Percentiles rank a stretch among this genome's conserved stretches.
Conservation (phyloP, 2,329 filamentous ascomycete species). For the Epichloe aotearoae region DNA sequence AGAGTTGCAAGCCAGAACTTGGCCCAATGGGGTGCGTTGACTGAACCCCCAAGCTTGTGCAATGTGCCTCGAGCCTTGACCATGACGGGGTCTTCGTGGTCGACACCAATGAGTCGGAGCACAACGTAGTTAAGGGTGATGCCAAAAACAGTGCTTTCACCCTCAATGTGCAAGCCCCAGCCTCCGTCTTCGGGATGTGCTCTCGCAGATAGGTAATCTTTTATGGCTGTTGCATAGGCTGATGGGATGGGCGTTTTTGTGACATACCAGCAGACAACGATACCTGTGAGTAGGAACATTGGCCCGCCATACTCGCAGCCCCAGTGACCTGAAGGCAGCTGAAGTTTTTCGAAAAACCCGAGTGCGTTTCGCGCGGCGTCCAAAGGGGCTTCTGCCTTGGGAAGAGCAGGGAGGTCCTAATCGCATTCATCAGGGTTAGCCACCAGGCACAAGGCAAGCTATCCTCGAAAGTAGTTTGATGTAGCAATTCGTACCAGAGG, state of each 20-base stretch:
- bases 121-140: slow-evolving; percentile 78
- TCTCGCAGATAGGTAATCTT: slow-evolving; percentile 78
- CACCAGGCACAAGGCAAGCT: neutral
- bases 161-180: slow-evolving; percentile 94
- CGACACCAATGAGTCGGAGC: slow-evolving; percentile 69
- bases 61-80: slow-evolving; percentile 70
- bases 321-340: slow-evolving; percentile 85
- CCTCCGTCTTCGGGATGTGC: slow-evolving; percentile 83
- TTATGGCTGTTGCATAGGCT: slow-evolving; percentile 74
- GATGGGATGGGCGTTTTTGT: slow-evolving; percentile 78
- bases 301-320: slow-evolving; percentile 95
- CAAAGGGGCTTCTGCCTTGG: slow-evolving; percentile 58
- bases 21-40: slow-evolving; percentile 83
- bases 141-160: slow-evolving; percentile 81
- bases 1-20: slow-evolving; percentile 89
- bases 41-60: slow-evolving; percentile 79
- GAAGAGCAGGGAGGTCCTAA: slow-evolving; percentile 62
- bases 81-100: slow-evolving; percentile 73
- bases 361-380: slow-evolving; percentile 73
- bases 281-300: slow-evolving; percentile 82
- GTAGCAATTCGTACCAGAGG: slow-evolving; percentile 45
- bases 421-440: neutral
- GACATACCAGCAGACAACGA: slow-evolving; percentile 77
- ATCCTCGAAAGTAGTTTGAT: neutral
- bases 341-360: slow-evolving; percentile 77